phyloP scores from a whole-genome alignment of 345 rosid genomes.

The Arabis hirsuta region DNA sequence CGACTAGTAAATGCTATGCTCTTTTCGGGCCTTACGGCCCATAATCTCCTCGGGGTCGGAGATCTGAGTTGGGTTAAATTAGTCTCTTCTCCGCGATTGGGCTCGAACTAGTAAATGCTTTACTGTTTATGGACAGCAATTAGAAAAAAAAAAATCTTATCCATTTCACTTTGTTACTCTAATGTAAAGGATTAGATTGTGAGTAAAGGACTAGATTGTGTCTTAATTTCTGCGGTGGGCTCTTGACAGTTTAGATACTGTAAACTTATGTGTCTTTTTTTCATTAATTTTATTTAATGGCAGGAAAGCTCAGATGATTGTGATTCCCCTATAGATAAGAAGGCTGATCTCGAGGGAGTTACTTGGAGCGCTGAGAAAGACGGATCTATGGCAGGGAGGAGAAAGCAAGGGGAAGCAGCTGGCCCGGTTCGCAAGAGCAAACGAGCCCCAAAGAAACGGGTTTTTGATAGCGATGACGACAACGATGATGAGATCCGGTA shows the following conservation, averaged over 20 bases:
- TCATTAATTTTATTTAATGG: conserved; percentile 37
- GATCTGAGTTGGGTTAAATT: neutral
- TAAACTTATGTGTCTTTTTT: conserved; percentile 32
- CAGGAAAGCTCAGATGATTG: conserved; percentile 65
- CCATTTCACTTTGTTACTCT: conserved; percentile 23
- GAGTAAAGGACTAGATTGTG: conserved; percentile 22
- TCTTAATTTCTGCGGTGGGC: conserved; percentile 22
- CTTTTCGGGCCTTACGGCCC: conserved; percentile 29
- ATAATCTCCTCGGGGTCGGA: conserved; percentile 14
- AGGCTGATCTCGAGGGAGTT: conserved; percentile 62
- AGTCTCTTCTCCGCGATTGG: neutral
- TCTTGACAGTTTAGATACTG: conserved; percentile 37
- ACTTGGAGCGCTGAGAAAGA: conserved; percentile 76
- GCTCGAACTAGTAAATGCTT: conserved; percentile 20
- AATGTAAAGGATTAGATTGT: conserved; percentile 16
- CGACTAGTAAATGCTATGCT: conserved; percentile 9
- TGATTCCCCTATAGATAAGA: conserved; percentile 55
- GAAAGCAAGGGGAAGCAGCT: conserved; percentile 59
- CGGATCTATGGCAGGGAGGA: conserved; percentile 57
- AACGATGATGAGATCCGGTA: conserved; percentile 88
- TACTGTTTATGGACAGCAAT: conserved; percentile 33
- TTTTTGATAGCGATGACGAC: conserved; percentile 61
- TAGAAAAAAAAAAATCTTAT: neutral
- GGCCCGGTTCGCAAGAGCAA: conserved; percentile 79
- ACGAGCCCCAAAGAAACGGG: conserved; percentile 71